Evolutionary conservation across 139 green algal genomes (phyloP).

Genomic region (Diplosphaera chodatii): DNA sequence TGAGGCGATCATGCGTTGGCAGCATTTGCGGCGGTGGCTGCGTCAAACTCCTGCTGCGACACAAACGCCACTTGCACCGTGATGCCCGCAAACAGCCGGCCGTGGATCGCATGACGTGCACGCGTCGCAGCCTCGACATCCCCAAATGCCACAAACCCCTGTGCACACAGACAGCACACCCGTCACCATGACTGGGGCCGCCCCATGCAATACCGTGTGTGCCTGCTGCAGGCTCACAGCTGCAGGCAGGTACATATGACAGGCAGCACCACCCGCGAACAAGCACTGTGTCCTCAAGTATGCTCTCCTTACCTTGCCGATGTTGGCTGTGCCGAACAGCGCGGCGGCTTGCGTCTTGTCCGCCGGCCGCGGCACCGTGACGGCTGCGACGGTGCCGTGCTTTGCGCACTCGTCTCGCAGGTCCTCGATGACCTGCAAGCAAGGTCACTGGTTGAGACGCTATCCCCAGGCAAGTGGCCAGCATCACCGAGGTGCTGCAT

Average conservation of each 20-base stretch:
- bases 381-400: conserved; percentile 39
- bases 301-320: conserved; percentile 52
- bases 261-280: no score
- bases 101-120: conserved; percentile 52
- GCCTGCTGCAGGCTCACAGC: no score
- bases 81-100: conserved; percentile 58
- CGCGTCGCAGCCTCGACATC: conserved; percentile 26
- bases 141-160: conserved; percentile 65
- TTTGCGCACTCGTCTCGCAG: conserved; percentile 59
- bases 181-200: neutral
- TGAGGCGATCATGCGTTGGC: neutral
- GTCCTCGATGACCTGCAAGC: conserved; percentile 53
- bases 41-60: conserved; percentile 34
- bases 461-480: neutral
- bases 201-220: no score
- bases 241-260: no score
- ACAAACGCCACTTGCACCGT: conserved; percentile 39
- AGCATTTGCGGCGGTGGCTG: neutral
- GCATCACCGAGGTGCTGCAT: no score
- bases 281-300: no score
- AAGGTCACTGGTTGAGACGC: neutral
- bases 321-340: conserved; percentile 36
- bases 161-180: conserved; percentile 8
- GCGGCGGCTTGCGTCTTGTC: conserved; percentile 6
- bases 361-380: conserved; percentile 51